A percentile compares a stretch with the other conserved stretches of the same genome.
Evolutionary conservation across 2,329 filamentous ascomycete species (phyloP).

Genomic region (Aschersonia sp.): DNA sequence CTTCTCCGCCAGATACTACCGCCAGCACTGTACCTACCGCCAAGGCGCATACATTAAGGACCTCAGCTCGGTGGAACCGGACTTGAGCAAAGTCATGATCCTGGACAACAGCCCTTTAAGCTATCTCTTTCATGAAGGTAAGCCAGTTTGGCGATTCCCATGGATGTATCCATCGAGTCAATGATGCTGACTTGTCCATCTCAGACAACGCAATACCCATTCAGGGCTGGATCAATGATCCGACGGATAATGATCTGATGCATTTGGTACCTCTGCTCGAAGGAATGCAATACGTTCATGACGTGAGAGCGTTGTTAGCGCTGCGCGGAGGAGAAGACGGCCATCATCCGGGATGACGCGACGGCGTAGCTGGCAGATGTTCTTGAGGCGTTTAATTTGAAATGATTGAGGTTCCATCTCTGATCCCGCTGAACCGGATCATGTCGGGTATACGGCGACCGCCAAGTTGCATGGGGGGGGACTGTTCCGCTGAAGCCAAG

Average conservation of each 20-base stretch:
- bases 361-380: neutral
- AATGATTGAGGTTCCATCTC: neutral
- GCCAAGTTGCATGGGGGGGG: too few species aligned
- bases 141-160: constrained; percentile 12
- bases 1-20: constrained; percentile 86
- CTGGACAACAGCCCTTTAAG: constrained; percentile 96
- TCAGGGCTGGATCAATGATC: constrained; percentile 98
- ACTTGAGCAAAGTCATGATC: constrained; percentile 97
- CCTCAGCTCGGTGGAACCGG: constrained; percentile 86
- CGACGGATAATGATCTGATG: constrained; percentile 88
- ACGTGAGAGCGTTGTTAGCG: constrained; percentile 81
- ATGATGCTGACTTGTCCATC: neutral
- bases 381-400: constrained; percentile 4
- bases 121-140: constrained; percentile 97
- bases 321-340: constrained; percentile 75
- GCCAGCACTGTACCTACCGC: constrained; percentile 91
- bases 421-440: neutral
- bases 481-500: too few species aligned
- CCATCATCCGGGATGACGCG: constrained; percentile 33
- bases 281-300: constrained; percentile 89
- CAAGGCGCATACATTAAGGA: constrained; percentile 98
- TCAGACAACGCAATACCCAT: constrained; percentile 97
- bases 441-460: too few species aligned
- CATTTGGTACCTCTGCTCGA: constrained; percentile 87
- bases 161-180: neutral